Conservation (phyloP, 805 yeast genomes). For the Spencermartinsiella europaea region DNA sequence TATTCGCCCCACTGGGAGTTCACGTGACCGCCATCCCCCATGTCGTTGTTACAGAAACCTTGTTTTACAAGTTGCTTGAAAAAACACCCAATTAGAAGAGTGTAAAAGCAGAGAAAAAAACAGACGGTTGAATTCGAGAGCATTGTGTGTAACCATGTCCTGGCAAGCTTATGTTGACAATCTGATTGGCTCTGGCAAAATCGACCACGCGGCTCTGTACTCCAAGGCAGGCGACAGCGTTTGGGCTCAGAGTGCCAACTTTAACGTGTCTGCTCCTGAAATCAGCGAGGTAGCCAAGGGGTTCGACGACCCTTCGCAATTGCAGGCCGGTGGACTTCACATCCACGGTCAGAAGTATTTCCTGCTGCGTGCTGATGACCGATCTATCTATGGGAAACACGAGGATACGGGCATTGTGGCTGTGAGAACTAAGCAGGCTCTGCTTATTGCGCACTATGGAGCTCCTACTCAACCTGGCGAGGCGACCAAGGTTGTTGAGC, state of each 20-base stretch:
- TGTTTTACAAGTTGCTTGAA: too few species aligned
- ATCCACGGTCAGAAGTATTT: conserved; percentile 83
- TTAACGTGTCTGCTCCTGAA: conserved; percentile 63
- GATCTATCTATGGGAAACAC: conserved; percentile 88
- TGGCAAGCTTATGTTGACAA: conserved; percentile 86
- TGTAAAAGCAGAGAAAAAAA: too few species aligned
- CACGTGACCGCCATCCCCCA: too few species aligned
- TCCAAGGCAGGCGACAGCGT: conserved; percentile 91
- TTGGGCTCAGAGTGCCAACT: conserved; percentile 82
- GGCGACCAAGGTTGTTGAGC: conserved; percentile 92
- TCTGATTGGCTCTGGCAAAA: conserved; percentile 76
- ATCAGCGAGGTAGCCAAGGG: conserved; percentile 71
- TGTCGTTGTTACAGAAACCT: too few species aligned
- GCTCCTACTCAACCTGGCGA: conserved; percentile 81
- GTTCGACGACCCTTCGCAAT: conserved; percentile 67
- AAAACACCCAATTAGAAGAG: too few species aligned
- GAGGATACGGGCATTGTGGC: conserved; percentile 85
- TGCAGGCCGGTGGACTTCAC: conserved; percentile 85
- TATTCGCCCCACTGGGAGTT: too few species aligned
- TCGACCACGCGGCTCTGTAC: conserved; percentile 89
- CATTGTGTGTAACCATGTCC: conserved; percentile 30
- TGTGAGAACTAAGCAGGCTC: conserved; percentile 91
- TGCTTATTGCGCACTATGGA: conserved; percentile 91
- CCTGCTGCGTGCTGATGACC: conserved; percentile 80
- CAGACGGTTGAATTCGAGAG: too few species aligned